Conservation (phyloP, 2,329 filamentous ascomycete species). For the Diplodia seriata region DNA sequence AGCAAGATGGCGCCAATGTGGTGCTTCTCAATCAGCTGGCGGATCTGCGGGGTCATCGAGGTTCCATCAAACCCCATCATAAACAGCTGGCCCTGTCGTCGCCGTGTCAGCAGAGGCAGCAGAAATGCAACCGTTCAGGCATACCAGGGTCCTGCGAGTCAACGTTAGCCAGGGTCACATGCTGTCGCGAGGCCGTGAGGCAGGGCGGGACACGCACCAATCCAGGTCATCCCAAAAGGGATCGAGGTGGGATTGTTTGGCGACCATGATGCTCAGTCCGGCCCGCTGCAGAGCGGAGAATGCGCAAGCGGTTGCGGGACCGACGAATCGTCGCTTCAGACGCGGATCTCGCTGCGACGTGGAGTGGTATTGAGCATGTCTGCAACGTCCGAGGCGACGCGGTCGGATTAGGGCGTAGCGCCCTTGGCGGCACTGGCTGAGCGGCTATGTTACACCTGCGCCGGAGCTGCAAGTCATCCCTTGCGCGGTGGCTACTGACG, state of each 20-base stretch:
- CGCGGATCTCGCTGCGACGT: constrained; percentile 31
- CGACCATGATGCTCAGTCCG: constrained; percentile 61
- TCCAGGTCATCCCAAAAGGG: constrained; percentile 74
- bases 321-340: constrained; percentile 32
- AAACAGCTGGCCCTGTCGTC: constrained; percentile 71
- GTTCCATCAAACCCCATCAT: constrained; percentile 89
- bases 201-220: constrained; percentile 61
- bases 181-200: constrained; percentile 37
- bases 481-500: constrained; percentile 24
- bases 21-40: constrained; percentile 78
- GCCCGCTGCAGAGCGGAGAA: constrained; percentile 34
- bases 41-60: constrained; percentile 82
- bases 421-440: constrained; percentile 24
- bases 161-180: constrained; percentile 47
- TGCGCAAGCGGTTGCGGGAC: not conserved
- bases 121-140: constrained; percentile 37
- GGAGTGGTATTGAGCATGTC: constrained; percentile 34
- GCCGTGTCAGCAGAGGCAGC: constrained; percentile 35
- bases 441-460: constrained; percentile 31
- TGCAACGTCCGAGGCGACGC: constrained; percentile 32
- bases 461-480: constrained; percentile 32
- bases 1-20: constrained; percentile 88
- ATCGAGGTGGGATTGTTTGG: constrained; percentile 53
- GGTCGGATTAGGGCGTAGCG: constrained; percentile 31
- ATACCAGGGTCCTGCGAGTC: constrained; percentile 54